Evolutionary conservation across 2,329 filamentous ascomycete genomes (phyloP).

Genomic region (Penicillium sp.): DNA sequence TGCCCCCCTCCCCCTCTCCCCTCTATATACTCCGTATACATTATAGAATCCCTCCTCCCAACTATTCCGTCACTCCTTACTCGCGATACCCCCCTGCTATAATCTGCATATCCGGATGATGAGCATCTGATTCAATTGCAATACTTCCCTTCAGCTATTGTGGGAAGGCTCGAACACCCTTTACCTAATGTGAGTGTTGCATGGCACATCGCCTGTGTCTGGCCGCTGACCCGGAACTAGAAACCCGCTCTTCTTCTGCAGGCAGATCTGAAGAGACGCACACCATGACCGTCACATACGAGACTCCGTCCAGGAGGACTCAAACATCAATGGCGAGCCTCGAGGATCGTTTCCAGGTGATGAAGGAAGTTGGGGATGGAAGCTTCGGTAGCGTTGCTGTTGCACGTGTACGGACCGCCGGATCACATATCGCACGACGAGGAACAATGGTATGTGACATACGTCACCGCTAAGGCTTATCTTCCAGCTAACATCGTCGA

Average conservation of each 20-base stretch:
- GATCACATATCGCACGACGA: constrained; percentile 78
- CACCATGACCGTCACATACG: constrained; percentile 72
- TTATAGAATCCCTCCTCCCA: constrained; percentile 8
- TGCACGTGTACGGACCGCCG: constrained; percentile 84
- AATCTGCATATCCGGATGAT: constrained; percentile 24
- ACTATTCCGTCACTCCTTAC: constrained; percentile 25
- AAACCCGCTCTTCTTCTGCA: constrained; percentile 33
- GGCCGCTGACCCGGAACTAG: constrained; percentile 8
- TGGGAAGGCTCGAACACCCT: constrained; percentile 12
- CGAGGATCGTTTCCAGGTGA: constrained; percentile 90
- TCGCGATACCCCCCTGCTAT: constrained; percentile 14
- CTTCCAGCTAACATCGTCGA: constrained; percentile 37
- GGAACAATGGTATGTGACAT: constrained; percentile 73
- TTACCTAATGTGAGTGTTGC: constrained; percentile 14
- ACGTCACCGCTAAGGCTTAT: background rate
- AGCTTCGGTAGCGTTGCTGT: constrained; percentile 96
- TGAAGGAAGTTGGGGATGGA: constrained; percentile 98
- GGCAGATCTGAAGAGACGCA: constrained; percentile 35
- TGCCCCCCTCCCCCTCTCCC: constrained; percentile 15
- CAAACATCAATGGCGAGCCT: constrained; percentile 54
- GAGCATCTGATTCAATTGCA: constrained; percentile 28
- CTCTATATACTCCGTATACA: constrained; percentile 1
- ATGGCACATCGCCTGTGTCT: background rate
- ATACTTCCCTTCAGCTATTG: constrained; percentile 11
- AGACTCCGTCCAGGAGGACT: constrained; percentile 64